Evolutionary conservation across 768 basidiomycete species (phyloP), one percentile per base, ranked within the genome.

Genomic region (Mycena capillaripes): DNA sequence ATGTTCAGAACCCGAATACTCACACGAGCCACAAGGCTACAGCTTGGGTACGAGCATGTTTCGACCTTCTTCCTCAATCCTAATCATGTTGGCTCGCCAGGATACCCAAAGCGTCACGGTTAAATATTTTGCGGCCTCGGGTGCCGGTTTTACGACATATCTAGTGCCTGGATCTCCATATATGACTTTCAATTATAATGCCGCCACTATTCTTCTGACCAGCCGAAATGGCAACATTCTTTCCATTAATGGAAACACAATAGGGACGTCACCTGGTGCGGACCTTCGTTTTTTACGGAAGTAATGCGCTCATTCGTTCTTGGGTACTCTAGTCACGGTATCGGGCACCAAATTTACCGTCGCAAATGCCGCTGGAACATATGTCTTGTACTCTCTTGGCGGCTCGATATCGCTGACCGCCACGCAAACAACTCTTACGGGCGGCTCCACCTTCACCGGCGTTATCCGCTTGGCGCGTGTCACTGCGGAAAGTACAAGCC

Each of bases 111-210:
- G 75, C 2, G 79, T 83, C 69, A 83, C 82, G 2, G 69, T 82
- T n/a, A 81, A 83, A 68, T 83, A 82, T 67, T 81, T 83, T 57
- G 78, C 79, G 21, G 74, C 78, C 1, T 69, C 78, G 21, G 81
- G 79, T 58, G 79, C 80, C 3, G 73, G 73, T 29, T 73, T 82
- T 56, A 83, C 81, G 2, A 81, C 78, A 53, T 80, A 79, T 57
- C 68, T 81, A 50, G 78, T 82, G 1, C 82, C 82, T 9, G 82
- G 82, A 12, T 80, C 81, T 1, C 81, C 81, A 5, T 83, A 82
- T 48, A 77, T 83, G 46, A 81, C 81, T 17, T 80, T 83, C 46
- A 76, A 76, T 14, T 83, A 76, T 67, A 76, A 78, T 7, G 71
- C 75, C 12, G 80, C 82, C 6, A 83, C 80, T 2, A 81, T 82